These are phyloP conservation scores for Hymenoscyphus repandus DNA, from an alignment of 2,329 filamentous ascomycete species.

Conservation along the genomic window DNA sequence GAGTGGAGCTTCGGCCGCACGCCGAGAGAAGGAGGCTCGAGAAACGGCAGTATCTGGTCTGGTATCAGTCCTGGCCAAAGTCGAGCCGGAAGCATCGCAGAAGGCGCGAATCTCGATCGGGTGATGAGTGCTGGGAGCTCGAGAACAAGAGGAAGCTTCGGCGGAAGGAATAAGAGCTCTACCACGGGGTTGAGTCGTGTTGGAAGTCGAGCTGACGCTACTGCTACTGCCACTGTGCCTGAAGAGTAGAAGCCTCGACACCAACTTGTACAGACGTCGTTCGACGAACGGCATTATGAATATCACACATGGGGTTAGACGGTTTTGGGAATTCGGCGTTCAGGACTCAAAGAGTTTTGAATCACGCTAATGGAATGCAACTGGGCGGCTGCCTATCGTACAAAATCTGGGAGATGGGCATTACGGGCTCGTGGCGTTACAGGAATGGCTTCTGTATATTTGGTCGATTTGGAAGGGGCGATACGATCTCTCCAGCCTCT, in stretches of 20 bases:
- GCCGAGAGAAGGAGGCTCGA: constrained; percentile 5
- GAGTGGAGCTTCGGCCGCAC: constrained; percentile 12
- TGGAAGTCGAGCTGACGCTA: neutral
- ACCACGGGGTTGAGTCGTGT: neutral
- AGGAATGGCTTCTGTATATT: too few species aligned
- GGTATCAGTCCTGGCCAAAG: neutral
- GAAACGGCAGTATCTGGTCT: constrained; percentile 1
- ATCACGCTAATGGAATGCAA: too few species aligned
- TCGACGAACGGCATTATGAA: neutral
- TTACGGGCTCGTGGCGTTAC: too few species aligned
- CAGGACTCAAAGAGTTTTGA: too few species aligned
- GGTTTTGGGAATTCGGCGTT: too few species aligned
- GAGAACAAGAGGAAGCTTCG: neutral
- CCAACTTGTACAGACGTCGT: neutral
- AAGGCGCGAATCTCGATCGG: neutral
- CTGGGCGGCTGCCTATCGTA: too few species aligned
- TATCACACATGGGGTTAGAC: too few species aligned
- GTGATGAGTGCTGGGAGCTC: neutral
- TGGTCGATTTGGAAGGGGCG: too few species aligned
- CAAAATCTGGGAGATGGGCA: too few species aligned
- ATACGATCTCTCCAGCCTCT: too few species aligned
- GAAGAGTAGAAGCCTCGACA: neutral
- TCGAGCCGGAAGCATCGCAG: neutral
- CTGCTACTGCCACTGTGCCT: neutral
- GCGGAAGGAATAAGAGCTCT: neutral